Evolutionary conservation across 1,284 basidiomycete species (phyloP), one percentile per base, ranked within the genome.

Genomic region (Crocinoboletus sp.): DNA sequence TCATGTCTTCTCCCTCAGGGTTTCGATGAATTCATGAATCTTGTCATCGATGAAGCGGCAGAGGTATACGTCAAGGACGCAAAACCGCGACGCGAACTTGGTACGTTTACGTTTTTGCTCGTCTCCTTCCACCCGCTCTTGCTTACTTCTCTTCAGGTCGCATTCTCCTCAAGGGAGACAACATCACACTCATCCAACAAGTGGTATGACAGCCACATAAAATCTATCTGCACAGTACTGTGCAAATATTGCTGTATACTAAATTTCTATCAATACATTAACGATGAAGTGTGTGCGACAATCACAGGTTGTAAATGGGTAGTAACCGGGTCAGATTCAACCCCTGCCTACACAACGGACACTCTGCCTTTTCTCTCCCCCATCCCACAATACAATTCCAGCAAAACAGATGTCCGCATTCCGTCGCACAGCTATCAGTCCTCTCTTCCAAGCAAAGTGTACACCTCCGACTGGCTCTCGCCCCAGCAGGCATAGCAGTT

Each of bases 1-100:
- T 53, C 46, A 54, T 32, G 6, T n/a, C 17, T 32, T 42, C 38
- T 48, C 32, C 25, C 44, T 34, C 52, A 96, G 95, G 96, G 96
- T 17, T 99, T 99, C 61, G 96, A 99, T 66, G 96, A 99, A 69
- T 99, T 99, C 69, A 99, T 99, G 96, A 99, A 99, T 65, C 73
- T 99, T 16, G 92, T 97, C 17, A 73, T 97, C n/a, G 94, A 97
- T 59, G 92, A 98, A 50, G 92, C 95, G 30, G 80, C 83, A 48
- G 96, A 99, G 67, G 89, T 98, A 6, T 95, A 83, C 64, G 82
- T 94, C 51, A 91, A 92, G 64, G 87, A 89, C 41, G 79, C 82
- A 46, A 88, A 93, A 69, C 84, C 92, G 33, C 77, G 87, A 54
- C 75, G 84, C 68, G 84, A 90, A 55, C 74, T 92, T 34, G 90